Conservation (phyloP, 345 rosid genomes). For the Excoecaria cochinchinensis region DNA sequence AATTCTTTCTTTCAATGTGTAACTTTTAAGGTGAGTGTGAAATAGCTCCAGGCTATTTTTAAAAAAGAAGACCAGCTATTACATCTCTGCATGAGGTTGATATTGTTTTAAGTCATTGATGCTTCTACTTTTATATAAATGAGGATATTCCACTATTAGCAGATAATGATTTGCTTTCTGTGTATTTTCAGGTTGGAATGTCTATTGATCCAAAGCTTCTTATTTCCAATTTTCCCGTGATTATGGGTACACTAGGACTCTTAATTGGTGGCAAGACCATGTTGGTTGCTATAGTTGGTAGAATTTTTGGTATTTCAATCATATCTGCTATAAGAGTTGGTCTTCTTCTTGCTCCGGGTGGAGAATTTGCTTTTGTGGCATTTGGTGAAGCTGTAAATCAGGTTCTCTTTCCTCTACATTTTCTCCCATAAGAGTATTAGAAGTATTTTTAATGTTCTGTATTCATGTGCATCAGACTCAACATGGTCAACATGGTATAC, state of each 20-base stretch:
- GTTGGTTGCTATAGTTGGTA: conserved; percentile 77
- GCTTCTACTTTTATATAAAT: conserved; percentile 16
- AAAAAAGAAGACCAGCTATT: neutral
- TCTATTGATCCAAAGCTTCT: conserved; percentile 98
- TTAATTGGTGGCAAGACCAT: conserved; percentile 83
- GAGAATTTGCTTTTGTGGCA: conserved; percentile 98
- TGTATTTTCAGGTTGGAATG: conserved; percentile 91
- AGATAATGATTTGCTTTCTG: conserved; percentile 28
- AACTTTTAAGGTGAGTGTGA: neutral
- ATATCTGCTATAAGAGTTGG: conserved; percentile 88
- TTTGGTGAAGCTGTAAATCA: conserved; percentile 99
- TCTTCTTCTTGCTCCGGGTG: conserved; percentile 98
- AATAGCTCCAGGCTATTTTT: neutral
- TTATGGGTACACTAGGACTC: conserved; percentile 73
- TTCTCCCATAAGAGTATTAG: conserved; percentile 3
- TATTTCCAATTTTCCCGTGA: conserved; percentile 76
- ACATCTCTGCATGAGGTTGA: neutral
- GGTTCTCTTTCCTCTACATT: conserved; percentile 42
- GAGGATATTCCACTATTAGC: conserved; percentile 17
- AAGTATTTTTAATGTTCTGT: neutral
- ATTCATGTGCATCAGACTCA: conserved; percentile 5
- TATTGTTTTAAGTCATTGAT: conserved; percentile 13
- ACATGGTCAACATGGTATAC: conserved; percentile 1
- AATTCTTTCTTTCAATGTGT: neutral
- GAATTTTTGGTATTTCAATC: conserved; percentile 74